Evolutionary conservation across 2,329 filamentous ascomycete species (phyloP).

Genomic region (Colletotrichum eleusines): DNA sequence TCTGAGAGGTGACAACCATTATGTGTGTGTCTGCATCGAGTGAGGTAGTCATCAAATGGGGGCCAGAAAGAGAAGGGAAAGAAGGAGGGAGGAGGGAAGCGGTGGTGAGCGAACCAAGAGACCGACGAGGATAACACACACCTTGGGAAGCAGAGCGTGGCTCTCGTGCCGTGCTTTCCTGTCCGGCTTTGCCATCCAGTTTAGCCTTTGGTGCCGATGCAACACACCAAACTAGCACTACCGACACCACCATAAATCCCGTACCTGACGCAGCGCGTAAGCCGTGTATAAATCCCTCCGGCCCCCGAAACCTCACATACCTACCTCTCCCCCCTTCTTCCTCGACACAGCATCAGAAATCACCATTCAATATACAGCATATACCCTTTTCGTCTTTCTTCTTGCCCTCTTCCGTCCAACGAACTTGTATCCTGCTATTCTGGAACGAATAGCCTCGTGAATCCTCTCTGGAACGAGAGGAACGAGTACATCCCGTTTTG

Average conservation of each 20-base stretch:
- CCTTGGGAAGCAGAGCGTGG: too few species aligned
- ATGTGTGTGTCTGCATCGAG: background rate
- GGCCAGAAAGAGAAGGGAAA: background rate
- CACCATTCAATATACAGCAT: background rate
- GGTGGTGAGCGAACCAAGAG: background rate
- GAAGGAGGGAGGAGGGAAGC: background rate
- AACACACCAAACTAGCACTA: background rate
- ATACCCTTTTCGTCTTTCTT: background rate
- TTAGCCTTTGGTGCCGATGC: background rate
- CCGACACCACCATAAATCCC: background rate
- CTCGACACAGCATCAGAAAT: background rate
- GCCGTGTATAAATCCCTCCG: background rate
- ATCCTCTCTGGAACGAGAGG: slow-evolving; percentile 7
- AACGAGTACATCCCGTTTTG: background rate
- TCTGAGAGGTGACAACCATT: background rate
- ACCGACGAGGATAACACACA: too few species aligned
- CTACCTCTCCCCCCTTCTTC: background rate
- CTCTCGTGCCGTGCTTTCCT: background rate
- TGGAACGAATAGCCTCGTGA: slow-evolving; percentile 14
- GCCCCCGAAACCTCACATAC: background rate
- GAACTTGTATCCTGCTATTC: background rate
- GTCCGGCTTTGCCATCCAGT: too few species aligned
- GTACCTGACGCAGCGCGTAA: background rate
- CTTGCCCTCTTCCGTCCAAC: background rate
- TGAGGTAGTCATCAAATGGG: background rate